Evolutionary conservation across 352 stramenopile species (phyloP).

Genomic region (Globisporangium carolinianum): DNA sequence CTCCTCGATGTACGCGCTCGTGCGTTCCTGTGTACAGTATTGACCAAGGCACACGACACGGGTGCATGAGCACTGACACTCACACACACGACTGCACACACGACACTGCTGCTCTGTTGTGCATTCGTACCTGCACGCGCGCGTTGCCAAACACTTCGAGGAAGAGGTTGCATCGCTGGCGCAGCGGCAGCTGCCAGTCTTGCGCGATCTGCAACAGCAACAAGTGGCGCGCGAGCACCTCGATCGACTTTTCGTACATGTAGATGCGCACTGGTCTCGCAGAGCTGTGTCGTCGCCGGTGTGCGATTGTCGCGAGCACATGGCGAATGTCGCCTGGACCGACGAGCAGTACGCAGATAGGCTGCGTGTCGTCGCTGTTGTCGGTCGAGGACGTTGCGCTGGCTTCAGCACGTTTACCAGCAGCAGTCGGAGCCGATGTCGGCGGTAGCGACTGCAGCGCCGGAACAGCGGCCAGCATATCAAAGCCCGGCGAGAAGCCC

Average conservation of each 20-base stretch:
- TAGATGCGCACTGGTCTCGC: constrained; percentile 78
- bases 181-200: constrained; percentile 85
- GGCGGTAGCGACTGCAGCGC: too few species aligned
- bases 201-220: constrained; percentile 83
- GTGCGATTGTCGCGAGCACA: constrained; percentile 45
- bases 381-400: not conserved
- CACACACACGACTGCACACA: not conserved
- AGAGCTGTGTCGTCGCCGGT: constrained; percentile 27
- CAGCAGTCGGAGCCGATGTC: too few species aligned
- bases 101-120: too few species aligned
- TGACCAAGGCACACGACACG: not conserved
- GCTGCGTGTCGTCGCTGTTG: constrained; percentile 12
- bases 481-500: constrained; percentile 77
- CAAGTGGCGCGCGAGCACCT: constrained; percentile 85
- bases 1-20: constrained; percentile 74
- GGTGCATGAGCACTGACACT: not conserved
- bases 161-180: constrained; percentile 85
- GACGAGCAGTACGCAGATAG: constrained; percentile 53
- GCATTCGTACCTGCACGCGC: constrained; percentile 55
- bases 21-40: constrained; percentile 45
- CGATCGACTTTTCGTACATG: constrained; percentile 78
- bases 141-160: constrained; percentile 93
- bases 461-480: constrained; percentile 20
- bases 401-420: too few species aligned
- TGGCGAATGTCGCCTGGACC: constrained; percentile 78